A percentile compares a stretch with the other conserved stretches of the same genome.
phyloP scores from a whole-genome alignment of 495 filamentous ascomycete species.

The Chaetomidium leptoderma region DNA sequence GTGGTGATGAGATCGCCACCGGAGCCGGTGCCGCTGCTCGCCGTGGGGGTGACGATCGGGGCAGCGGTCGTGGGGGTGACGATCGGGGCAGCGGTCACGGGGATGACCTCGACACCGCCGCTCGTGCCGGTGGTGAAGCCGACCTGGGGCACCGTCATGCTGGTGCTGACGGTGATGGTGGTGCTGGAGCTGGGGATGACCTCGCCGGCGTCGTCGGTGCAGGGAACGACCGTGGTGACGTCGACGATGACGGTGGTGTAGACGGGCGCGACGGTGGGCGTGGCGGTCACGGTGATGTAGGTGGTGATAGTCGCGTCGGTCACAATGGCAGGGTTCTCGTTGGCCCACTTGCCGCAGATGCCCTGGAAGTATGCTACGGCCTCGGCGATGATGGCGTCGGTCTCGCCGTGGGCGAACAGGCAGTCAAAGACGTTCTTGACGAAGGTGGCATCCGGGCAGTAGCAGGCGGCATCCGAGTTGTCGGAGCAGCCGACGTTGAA shows the following conservation, averaged over 20 bases:
- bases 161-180: slow-evolving; percentile 53
- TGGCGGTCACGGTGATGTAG: slow-evolving; percentile 51
- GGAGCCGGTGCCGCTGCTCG: slow-evolving; percentile 26
- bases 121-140: slow-evolving; percentile 57
- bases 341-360: slow-evolving; percentile 75
- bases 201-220: slow-evolving; percentile 46
- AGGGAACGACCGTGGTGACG: slow-evolving; percentile 50
- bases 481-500: slow-evolving; percentile 68
- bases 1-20: slow-evolving; percentile 47
- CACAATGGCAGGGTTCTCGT: slow-evolving; percentile 77
- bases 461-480: slow-evolving; percentile 81
- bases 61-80: slow-evolving; percentile 41
- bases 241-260: slow-evolving; percentile 59
- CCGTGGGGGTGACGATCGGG: slow-evolving; percentile 27
- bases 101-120: slow-evolving; percentile 46
- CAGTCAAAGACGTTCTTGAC: slow-evolving; percentile 78
- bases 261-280: slow-evolving; percentile 42
- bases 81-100: slow-evolving; percentile 23
- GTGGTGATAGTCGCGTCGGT: slow-evolving; percentile 59
- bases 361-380: slow-evolving; percentile 85
- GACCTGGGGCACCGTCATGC: slow-evolving; percentile 69
- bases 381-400: slow-evolving; percentile 59
- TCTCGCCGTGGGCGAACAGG: slow-evolving; percentile 68
- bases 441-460: slow-evolving; percentile 74
- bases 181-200: slow-evolving; percentile 52